A percentile compares a stretch with the other conserved stretches of the same genome.
These are phyloP conservation scores for Aphanomyces cochlioides DNA, from an alignment of 352 stramenopile genomes.

Conservation along the genomic window DNA sequence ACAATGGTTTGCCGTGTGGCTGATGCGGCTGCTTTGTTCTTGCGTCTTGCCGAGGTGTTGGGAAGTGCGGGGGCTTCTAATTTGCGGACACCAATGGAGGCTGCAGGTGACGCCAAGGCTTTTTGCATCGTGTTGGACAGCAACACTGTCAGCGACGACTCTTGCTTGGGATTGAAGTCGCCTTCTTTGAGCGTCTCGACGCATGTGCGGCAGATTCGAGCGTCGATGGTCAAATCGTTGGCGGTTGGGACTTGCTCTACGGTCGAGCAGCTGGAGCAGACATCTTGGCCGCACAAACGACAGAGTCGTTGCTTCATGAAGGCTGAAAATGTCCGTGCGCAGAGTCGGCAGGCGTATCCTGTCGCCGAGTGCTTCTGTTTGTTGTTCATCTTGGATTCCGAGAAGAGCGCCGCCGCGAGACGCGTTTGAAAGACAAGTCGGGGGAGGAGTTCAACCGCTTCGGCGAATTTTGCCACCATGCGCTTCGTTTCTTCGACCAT, in stretches of 20 bases:
- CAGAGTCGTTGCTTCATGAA: constrained; percentile 7
- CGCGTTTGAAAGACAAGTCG: background rate
- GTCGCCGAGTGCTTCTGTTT: background rate
- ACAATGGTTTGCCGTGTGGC: background rate
- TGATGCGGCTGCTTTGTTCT: background rate
- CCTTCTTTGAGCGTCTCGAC: constrained; percentile 11
- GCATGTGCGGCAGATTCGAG: constrained; percentile 12
- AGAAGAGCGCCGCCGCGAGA: constrained; percentile 10
- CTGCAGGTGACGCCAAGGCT: background rate
- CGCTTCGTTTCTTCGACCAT: constrained; percentile 13
- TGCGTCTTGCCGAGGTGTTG: background rate
- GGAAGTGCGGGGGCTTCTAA: background rate
- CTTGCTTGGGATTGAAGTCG: background rate
- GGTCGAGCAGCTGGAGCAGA: constrained; percentile 14
- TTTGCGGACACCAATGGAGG: background rate
- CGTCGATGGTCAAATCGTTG: background rate
- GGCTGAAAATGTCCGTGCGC: background rate
- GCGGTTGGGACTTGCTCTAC: background rate
- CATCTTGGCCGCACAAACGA: constrained; percentile 19
- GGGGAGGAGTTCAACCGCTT: background rate
- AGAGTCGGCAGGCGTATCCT: constrained; percentile 11
- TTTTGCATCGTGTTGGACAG: background rate
- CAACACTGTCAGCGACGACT: background rate
- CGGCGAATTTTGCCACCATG: constrained; percentile 6
- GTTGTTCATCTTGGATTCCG: background rate